Base-by-base conservation (phyloP, 805 yeast genomes). In the Nakazawaea siamensis region DNA sequence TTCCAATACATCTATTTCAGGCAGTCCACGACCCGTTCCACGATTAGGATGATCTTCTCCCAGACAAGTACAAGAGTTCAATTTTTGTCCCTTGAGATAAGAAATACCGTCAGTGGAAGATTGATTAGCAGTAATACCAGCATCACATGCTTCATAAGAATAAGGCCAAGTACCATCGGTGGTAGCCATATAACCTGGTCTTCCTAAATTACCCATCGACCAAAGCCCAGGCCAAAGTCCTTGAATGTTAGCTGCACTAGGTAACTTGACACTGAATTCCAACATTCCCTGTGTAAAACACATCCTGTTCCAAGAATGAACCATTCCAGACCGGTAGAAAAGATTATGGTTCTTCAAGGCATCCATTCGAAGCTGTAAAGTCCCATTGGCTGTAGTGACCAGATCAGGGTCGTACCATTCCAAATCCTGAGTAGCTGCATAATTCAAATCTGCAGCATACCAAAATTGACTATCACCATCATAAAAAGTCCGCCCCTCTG, bases 341-440 rank as follows among this genome's bases (percentile, higher is more conserved):
- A 67, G 47, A 35, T 61, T 53, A 44, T 67, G 73, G 37, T 64
- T 58, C 33, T 60, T 50, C 35, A 49, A 53, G 2, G 67, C 64
- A 43, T 67, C 73, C 60, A 67, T 47, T 33, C 54, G 44, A 15
- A 68, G 25, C 14, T 49, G 43, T 18, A 67, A 48, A 2, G 70
- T 52, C 10, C 73, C 73, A 35, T 63, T 55, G 2, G 48, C 49
- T 1, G 73, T 68, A 4, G 57, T 43, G 1, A 50, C 59, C 2
- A 71, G 71, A 42, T 68, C 73, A 1, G 73, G 73, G 35, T 64
- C 69, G 45, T 68, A 68, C 72, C 72, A 68, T 48, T 68, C 73
- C 44, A 68, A 58, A 49, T 68, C 73, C 32, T 60, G 43, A 7
- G 73, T 67, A 12, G 71, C 72, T 35, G 54, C 69, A 43, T 68